Base-by-base conservation (phyloP, 225 moss, liverwort and hornwort genomes). In the Marchantia paleacea region DNA sequence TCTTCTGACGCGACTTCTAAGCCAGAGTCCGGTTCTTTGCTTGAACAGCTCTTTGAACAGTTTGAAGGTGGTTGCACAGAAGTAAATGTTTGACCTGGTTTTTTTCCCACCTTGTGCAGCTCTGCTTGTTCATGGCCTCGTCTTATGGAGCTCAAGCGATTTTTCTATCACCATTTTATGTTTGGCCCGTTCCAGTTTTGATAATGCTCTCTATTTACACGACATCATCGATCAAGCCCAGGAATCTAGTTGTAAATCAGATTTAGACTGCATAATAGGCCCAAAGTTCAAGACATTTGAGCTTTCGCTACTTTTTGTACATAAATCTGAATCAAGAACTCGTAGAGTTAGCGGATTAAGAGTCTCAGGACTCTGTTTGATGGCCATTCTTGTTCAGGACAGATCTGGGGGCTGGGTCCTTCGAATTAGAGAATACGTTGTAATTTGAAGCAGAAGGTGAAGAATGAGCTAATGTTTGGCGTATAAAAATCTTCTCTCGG, bases 101-200 rank as follows among this genome's bases (percentile, higher is more conserved):
- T 14, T 71, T 75, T 29, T 74, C 66, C 3, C 28, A 7, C 47
- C 55, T 77, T 84, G 79, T 82, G 67, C 93, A 96, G 96, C 82
- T 90, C 6, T 96, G 93, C 71, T 83, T 90, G 72, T 80, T 79
- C 55, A 84, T 96, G 84, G 81, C 88, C 39, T 69, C 85, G 75
- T 88, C 96, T 6, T 96, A 91, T 85, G 97, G 97, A 84, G 85
- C 90, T 24, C 87, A 84, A 77, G 85, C 86, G 20, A 75, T 93
- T 25, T 72, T 94, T 47, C 82, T 89, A 83, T 91, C 92, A 60
- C 97, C 97, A 57, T 87, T 90, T 61, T 95, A 92, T 75, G 93
- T 88, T 25, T 97, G 93, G 97, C 87, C 89, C 13, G 95, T 95
- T 29, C 95, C 97, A 70, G 72, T 78, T 63, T 85, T 97, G 79